Percentiles rank a stretch among this genome's conserved stretches.
Conservation (phyloP, 768 basidiomycete species). For the Mycena alexandri region DNA sequence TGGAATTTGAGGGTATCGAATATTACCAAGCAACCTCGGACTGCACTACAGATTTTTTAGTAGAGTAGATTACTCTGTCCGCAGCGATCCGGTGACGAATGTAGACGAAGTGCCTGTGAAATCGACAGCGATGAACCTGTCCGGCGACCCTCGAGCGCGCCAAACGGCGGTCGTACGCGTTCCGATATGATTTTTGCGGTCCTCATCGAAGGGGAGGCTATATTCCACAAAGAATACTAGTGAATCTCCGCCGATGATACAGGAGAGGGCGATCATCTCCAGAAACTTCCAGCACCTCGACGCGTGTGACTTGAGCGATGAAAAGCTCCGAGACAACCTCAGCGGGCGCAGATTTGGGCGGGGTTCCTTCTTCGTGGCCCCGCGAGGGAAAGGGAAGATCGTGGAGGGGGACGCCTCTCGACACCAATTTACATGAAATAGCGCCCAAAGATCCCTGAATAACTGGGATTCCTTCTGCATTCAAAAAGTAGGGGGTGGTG, state of each 20-base stretch:
- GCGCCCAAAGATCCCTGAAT: slow-evolving; percentile 63
- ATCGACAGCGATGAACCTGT: background rate
- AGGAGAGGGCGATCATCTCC: slow-evolving; percentile 62
- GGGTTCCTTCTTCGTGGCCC: slow-evolving; percentile 30
- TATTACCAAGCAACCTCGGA: slow-evolving; percentile 7
- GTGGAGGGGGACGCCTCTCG: slow-evolving; percentile 70
- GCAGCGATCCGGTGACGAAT: background rate
- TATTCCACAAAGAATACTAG: slow-evolving; percentile 47
- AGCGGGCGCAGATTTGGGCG: slow-evolving; percentile 29
- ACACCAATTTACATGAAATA: slow-evolving; percentile 70
- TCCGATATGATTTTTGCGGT: background rate
- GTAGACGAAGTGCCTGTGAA: background rate
- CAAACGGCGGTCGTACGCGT: background rate
- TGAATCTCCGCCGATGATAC: slow-evolving; percentile 73
- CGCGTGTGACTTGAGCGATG: slow-evolving; percentile 80
- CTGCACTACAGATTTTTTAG: slow-evolving; percentile 10
- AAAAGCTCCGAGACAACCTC: slow-evolving; percentile 75
- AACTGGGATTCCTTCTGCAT: slow-evolving; percentile 59
- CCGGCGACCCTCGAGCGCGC: background rate
- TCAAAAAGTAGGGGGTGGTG: slow-evolving; percentile 40
- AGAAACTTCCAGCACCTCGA: slow-evolving; percentile 53
- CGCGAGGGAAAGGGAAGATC: slow-evolving; percentile 58
- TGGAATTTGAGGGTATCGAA: slow-evolving; percentile 43
- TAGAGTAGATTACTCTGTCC: slow-evolving; percentile 8
- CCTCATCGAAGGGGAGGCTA: background rate